Evolutionary conservation across 768 basidiomycete species (phyloP), one percentile per base, ranked within the genome.

Genomic region (Suillus variegatus): DNA sequence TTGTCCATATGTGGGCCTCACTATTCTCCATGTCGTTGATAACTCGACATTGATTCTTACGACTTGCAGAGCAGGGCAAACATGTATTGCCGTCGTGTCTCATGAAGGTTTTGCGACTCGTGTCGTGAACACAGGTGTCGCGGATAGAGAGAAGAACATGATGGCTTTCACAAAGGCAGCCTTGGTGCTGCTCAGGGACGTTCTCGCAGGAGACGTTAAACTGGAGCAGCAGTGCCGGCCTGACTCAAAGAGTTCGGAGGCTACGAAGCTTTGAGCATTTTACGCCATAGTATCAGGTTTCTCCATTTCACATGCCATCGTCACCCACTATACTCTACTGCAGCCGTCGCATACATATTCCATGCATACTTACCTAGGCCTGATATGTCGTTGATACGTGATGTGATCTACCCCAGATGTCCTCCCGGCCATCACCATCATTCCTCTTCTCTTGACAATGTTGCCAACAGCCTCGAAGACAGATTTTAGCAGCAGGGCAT

Each of bases 111-210:
- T 65, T 16, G 68, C 62, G 25, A 71, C 62, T 18, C 63, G 68
- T 36, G 64, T 65, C 35, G 66, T 71, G 38, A 32, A 67, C 20
- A 72, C 66, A 9, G 67, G 63, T 35, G 28, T 44, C 35, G 55
- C 46, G 13, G 71, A 69, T 38, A 66, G 70, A 47, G 71, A 63
- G 46, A 38, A 54, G 22, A 72, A 71, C 41, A 72, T 72, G 71
- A n/a, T 69, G 12, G 64, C 64, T 25, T 72, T 72, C 43, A 32
- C 71, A n/a, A 69, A 71, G 61, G 66, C 57, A 58, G 38, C 51
- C 8, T 57, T 72, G 41, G 51, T 55, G 25, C 54, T 71, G 44
- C 44, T 71, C 56, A 60, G 55, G 20, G 67, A 69, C 38, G 71
- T 66, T 18, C 54, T 72, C 3, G 61, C 62, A 6, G 68, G 63